A percentile compares a stretch with the other conserved stretches of the same genome.
Evolutionary conservation across 768 basidiomycete genomes (phyloP).

Genomic region (Phanerochaete carnosa): DNA sequence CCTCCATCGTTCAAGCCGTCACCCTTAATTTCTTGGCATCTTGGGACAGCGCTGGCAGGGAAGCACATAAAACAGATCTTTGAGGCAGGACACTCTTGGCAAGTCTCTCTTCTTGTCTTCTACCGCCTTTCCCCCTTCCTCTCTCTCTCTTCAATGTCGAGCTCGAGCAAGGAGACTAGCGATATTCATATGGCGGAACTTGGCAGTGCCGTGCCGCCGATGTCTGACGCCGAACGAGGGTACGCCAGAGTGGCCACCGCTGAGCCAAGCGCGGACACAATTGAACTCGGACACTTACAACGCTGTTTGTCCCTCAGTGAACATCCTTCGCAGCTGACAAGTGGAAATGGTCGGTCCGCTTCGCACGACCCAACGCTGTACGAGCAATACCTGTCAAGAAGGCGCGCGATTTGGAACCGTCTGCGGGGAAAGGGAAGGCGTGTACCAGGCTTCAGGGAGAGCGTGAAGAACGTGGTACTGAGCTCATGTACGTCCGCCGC

Average conservation of each 20-base stretch:
- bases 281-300: not conserved
- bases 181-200: not conserved
- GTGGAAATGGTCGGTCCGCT: not conserved
- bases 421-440: slow-evolving; percentile 42
- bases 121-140: not conserved
- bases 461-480: slow-evolving; percentile 41
- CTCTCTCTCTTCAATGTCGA: not conserved
- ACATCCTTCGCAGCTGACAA: too few relatives aligned
- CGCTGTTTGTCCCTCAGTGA: not conserved
- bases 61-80: not conserved
- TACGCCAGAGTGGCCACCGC: not conserved
- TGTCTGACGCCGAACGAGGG: slow-evolving; percentile 3
- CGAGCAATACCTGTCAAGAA: not conserved
- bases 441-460: slow-evolving; percentile 38
- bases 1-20: not conserved
- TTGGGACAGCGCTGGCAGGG: not conserved
- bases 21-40: slow-evolving; percentile 1
- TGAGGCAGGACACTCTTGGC: not conserved
- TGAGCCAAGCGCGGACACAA: not conserved
- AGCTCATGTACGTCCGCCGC: slow-evolving; percentile 47
- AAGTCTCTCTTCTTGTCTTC: not conserved
- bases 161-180: slow-evolving; percentile 1
- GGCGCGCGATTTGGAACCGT: slow-evolving; percentile 35
- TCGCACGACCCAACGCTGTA: not conserved
- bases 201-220: not conserved